phyloP scores from a whole-genome alignment of 495 filamentous ascomycete genomes.

The Penicillium canariense region DNA sequence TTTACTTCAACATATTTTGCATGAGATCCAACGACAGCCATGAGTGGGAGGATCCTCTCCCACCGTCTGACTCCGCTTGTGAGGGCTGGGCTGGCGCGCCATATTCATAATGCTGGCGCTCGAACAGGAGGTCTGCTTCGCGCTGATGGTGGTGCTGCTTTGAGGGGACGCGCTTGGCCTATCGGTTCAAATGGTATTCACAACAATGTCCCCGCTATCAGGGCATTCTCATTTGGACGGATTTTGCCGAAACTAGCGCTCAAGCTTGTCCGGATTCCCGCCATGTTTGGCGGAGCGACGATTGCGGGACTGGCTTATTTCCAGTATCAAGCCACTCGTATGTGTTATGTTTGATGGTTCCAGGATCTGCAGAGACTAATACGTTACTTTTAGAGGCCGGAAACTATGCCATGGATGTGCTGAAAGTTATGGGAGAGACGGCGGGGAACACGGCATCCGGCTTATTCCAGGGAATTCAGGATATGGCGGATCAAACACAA shows the following conservation, averaged over 20 bases:
- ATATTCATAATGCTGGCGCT: conserved; percentile 58
- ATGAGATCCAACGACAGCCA: conserved; percentile 47
- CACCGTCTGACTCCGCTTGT: conserved; percentile 65
- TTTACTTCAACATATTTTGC: conserved; percentile 23
- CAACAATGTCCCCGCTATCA: conserved; percentile 75
- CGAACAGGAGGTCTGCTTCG: conserved; percentile 68
- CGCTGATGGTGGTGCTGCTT: conserved; percentile 58
- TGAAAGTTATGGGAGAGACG: conserved; percentile 66
- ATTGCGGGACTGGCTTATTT: conserved; percentile 86
- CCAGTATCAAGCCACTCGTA: conserved; percentile 93
- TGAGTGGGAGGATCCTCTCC: conserved; percentile 82
- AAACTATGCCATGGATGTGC: conserved; percentile 81
- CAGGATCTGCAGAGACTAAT: conserved; percentile 25
- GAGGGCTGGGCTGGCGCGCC: conserved; percentile 63
- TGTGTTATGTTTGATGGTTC: conserved; percentile 29
- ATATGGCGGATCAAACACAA: conserved; percentile 73
- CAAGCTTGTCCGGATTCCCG: conserved; percentile 83
- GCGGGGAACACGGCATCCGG: conserved; percentile 62
- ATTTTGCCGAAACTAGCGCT: conserved; percentile 83
- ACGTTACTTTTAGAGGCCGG: conserved; percentile 64
- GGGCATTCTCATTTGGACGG: conserved; percentile 81
- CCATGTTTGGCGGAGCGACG: conserved; percentile 85
- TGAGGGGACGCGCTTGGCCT: conserved; percentile 68
- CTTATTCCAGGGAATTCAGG: conserved; percentile 66
- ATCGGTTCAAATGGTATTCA: conserved; percentile 73